Evolutionary conservation across 2,329 filamentous ascomycete genomes (phyloP).

Genomic region (Fusarium newnesense): DNA sequence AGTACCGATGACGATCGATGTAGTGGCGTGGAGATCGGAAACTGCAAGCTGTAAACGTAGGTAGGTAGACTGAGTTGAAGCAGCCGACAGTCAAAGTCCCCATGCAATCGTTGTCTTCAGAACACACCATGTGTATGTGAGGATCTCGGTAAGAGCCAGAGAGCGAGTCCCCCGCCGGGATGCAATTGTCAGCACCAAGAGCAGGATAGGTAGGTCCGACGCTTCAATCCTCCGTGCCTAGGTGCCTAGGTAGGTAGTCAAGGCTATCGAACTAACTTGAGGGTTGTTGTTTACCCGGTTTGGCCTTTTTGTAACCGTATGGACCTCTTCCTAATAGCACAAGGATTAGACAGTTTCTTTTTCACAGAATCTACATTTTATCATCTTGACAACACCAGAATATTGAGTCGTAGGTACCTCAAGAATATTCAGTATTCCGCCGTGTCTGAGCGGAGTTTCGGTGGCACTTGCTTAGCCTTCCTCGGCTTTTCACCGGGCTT

Average conservation of each 20-base stretch:
- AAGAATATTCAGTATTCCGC: conserved; percentile 26
- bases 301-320: neutral
- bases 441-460: conserved; percentile 26
- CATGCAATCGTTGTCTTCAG: conserved; percentile 28
- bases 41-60: neutral
- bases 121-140: conserved; percentile 9
- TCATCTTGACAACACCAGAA: conserved; percentile 17
- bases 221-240: conserved; percentile 9
- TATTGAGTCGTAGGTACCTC: conserved; percentile 10
- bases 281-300: neutral
- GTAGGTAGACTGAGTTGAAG: neutral
- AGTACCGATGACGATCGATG: conserved; percentile 44
- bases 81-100: conserved; percentile 31
- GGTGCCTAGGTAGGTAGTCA: neutral
- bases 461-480: conserved; percentile 28
- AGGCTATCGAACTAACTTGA: neutral
- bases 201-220: conserved; percentile 15
- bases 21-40: conserved; percentile 38
- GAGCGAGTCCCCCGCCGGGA: conserved; percentile 31
- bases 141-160: conserved; percentile 29
- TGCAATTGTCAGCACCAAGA: conserved; percentile 31
- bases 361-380: neutral
- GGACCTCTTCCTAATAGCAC: neutral
- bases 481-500: conserved; percentile 25
- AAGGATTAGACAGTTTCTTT: neutral